These are phyloP conservation scores for Dioscorea cayenensis DNA, from an alignment of 116 monocot species.

Conservation along the genomic window DNA sequence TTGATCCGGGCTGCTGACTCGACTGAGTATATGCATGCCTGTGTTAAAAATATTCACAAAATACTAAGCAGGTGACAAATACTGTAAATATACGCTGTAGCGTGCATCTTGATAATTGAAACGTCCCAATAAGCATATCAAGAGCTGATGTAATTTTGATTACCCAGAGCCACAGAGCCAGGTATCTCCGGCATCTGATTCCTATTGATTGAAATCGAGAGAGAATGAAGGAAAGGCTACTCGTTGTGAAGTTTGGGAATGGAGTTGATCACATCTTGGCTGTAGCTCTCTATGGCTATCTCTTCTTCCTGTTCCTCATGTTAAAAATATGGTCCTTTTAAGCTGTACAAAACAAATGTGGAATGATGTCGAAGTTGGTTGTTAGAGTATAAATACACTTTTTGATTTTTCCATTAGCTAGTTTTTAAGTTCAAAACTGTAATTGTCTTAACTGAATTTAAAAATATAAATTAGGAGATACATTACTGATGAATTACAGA, in stretches of 20 bases:
- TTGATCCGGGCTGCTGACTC: too few species aligned
- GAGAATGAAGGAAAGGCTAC: slow-evolving; percentile 23
- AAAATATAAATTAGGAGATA: too few species aligned
- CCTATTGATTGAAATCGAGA: slow-evolving; percentile 30
- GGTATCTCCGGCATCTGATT: slow-evolving; percentile 23
- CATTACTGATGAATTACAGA: neutral
- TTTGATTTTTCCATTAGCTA: too few species aligned
- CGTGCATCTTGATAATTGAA: too few species aligned
- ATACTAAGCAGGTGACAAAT: too few species aligned
- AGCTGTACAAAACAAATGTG: slow-evolving; percentile 24
- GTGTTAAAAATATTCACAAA: too few species aligned
- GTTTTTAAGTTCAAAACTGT: too few species aligned
- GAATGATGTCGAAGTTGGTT: neutral
- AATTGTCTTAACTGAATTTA: too few species aligned
- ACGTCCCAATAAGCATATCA: too few species aligned
- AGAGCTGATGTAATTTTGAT: neutral
- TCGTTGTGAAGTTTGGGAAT: slow-evolving; percentile 56
- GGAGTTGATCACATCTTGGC: slow-evolving; percentile 8
- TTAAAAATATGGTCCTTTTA: slow-evolving; percentile 35
- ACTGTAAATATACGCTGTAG: too few species aligned
- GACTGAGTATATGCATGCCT: too few species aligned
- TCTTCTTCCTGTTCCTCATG: slow-evolving; percentile 45
- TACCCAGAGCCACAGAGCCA: slow-evolving; percentile 62
- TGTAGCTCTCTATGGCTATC: slow-evolving; percentile 37
- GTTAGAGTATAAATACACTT: too few species aligned